Evolutionary conservation across 176 grass and related monocot genomes (phyloP).

Genomic region (bread wheat (Triticum aestivum)): IWGSC_CS_RefSeq_v2.1 NC_057798.1:56078723-56079222

Average conservation of each 20-base stretch:
- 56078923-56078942: neutral
- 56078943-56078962: neutral
- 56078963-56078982: neutral
- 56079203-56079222: neutral
- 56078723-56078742: slow-evolving; percentile 61
- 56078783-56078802: neutral
- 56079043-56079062: slow-evolving; percentile 99
- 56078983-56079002: slow-evolving; percentile 25
- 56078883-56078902: neutral
- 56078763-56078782: neutral
- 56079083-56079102: slow-evolving; percentile 94
- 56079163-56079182: slow-evolving; percentile 73
- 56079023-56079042: slow-evolving; percentile 95
- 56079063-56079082: slow-evolving; percentile 90
- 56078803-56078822: no score
- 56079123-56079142: slow-evolving; percentile 91
- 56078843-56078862: neutral
- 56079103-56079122: slow-evolving; percentile 98
- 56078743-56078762: slow-evolving; percentile 23
- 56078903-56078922: slow-evolving; percentile 14
- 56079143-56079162: slow-evolving; percentile 96
- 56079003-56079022: slow-evolving; percentile 74
- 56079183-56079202: neutral
- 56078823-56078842: no score
- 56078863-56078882: slow-evolving; percentile 3